Percentiles rank a stretch among this genome's conserved stretches.
phyloP scores from a whole-genome alignment of 305 asterid species.

The Plantago lanceolata region DNA sequence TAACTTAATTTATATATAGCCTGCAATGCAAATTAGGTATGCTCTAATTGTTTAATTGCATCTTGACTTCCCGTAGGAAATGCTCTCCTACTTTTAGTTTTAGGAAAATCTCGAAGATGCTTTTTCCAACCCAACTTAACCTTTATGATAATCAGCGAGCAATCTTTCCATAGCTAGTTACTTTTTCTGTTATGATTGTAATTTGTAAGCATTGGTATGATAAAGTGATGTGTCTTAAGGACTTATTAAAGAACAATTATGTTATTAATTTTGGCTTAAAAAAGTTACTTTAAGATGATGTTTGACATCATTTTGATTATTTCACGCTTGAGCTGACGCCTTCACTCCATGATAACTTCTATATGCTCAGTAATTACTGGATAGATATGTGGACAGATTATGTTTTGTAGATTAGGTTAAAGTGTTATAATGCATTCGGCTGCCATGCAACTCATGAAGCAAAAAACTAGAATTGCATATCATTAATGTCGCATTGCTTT shows the following conservation, averaged over 20 bases:
- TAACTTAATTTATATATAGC: background rate
- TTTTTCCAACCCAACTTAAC: slow-evolving; percentile 6
- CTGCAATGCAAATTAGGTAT: background rate
- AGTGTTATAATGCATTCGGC: background rate
- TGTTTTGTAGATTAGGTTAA: background rate
- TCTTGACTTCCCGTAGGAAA: background rate
- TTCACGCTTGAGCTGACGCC: background rate
- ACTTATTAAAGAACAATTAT: too few species aligned
- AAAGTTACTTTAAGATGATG: background rate
- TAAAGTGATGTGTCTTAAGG: too few species aligned
- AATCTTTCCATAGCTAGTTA: too few species aligned
- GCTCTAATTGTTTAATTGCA: slow-evolving; percentile 2
- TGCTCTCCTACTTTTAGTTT: background rate
- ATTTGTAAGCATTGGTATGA: background rate
- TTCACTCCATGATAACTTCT: background rate
- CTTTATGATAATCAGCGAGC: background rate
- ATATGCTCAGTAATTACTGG: background rate
- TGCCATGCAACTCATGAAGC: background rate
- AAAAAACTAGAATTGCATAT: background rate
- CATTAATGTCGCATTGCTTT: slow-evolving; percentile 3
- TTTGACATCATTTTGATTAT: slow-evolving; percentile 12
- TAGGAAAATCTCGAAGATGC: slow-evolving; percentile 5
- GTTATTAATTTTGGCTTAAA: background rate
- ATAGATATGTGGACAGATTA: slow-evolving; percentile 2
- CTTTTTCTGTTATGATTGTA: background rate